phyloP scores from a whole-genome alignment of 2,329 filamentous ascomycete species.

The Pleochaeta shiraiana region DNA sequence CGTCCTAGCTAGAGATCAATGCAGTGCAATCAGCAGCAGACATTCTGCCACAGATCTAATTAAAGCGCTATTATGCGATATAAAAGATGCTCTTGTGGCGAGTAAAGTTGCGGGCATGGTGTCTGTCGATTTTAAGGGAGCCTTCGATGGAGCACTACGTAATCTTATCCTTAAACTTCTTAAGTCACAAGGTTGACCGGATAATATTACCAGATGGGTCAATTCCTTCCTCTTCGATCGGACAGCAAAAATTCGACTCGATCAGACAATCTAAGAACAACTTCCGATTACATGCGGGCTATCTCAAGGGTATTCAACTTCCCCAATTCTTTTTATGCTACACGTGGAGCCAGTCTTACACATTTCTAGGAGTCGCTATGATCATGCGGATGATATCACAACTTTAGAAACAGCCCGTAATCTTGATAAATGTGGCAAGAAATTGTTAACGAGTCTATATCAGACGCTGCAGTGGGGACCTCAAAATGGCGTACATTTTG shows the following conservation, averaged over 20 bases:
- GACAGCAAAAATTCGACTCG: neutral
- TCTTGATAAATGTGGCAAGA: neutral
- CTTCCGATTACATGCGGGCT: neutral
- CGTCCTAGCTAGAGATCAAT: neutral
- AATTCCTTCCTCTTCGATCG: neutral
- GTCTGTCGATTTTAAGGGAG: neutral
- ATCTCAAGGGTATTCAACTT: neutral
- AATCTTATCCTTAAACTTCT: neutral
- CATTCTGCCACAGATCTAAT: neutral
- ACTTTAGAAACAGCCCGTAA: neutral
- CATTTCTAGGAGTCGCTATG: neutral
- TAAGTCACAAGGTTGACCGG: neutral
- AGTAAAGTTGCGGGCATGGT: neutral
- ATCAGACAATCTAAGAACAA: neutral
- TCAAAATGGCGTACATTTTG: neutral
- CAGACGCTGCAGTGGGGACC: neutral
- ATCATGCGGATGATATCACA: neutral
- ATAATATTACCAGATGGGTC: neutral
- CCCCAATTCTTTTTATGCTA: neutral
- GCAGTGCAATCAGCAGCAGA: too few relatives aligned
- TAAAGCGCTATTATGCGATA: neutral
- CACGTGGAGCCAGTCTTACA: neutral
- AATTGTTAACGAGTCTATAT: neutral
- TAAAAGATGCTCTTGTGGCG: neutral
- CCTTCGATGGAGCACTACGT: neutral